A percentile compares a stretch with the other conserved stretches of the same genome.
These are phyloP conservation scores for Auriscalpium vulgare DNA, from an alignment of 768 basidiomycete genomes.

Conservation along the genomic window DNA sequence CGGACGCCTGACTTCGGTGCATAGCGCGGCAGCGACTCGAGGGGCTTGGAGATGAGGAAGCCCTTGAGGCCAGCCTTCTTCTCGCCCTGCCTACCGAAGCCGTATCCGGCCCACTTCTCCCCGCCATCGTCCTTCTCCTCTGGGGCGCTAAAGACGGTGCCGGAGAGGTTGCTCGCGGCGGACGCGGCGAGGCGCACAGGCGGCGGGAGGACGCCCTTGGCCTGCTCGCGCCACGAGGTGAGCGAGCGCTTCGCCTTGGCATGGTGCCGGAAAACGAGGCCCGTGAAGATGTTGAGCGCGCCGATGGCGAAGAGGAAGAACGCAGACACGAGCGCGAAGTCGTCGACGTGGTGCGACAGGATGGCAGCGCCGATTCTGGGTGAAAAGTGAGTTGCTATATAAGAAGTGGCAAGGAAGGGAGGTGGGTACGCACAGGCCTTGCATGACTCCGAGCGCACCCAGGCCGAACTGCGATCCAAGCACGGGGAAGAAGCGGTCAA, in stretches of 20 bases:
- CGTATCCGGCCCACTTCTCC: slow-evolving; percentile 38
- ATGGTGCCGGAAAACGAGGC: slow-evolving; percentile 67
- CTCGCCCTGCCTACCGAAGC: slow-evolving; percentile 76
- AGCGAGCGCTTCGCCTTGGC: slow-evolving; percentile 63
- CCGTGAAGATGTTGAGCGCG: slow-evolving; percentile 75
- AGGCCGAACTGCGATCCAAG: slow-evolving; percentile 79
- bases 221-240: slow-evolving; percentile 54
- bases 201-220: slow-evolving; percentile 51
- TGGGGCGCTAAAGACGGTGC: slow-evolving; percentile 3
- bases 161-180: slow-evolving; percentile 2
- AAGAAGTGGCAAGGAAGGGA: not conserved
- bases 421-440: slow-evolving; percentile 57
- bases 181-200: slow-evolving; percentile 13
- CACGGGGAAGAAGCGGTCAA: slow-evolving; percentile 80
- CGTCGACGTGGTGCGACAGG: slow-evolving; percentile 69
- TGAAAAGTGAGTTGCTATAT: slow-evolving; percentile 3
- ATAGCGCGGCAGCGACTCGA: slow-evolving; percentile 2
- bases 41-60: slow-evolving; percentile 11
- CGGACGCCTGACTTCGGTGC: slow-evolving; percentile 24
- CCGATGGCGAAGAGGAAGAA: slow-evolving; percentile 82
- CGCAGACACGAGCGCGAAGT: slow-evolving; percentile 76
- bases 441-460: slow-evolving; percentile 80
- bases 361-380: slow-evolving; percentile 60
- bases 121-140: not conserved
- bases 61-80: slow-evolving; percentile 59